Percentiles rank a stretch among this genome's conserved stretches.
These are phyloP conservation scores for Penicillium sp. DNA, from an alignment of 2,329 filamentous ascomycete genomes.

Conservation along the genomic window DNA sequence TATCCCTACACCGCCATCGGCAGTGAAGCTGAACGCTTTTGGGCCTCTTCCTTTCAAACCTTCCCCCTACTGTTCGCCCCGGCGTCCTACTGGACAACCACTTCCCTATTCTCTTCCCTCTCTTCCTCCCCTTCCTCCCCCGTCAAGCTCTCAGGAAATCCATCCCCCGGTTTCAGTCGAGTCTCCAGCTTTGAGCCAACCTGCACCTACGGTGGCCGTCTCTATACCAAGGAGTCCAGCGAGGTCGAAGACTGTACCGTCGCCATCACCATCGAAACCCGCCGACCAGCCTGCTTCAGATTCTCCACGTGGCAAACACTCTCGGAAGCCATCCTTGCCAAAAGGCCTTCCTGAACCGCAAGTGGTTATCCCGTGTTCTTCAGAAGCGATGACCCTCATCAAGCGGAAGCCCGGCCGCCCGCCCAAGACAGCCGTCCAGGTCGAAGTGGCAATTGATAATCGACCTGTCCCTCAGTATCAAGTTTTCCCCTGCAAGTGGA, in stretches of 20 bases:
- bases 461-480: constrained; percentile 26
- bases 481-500: constrained; percentile 62
- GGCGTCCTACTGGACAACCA: not conserved
- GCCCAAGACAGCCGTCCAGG: constrained; percentile 16
- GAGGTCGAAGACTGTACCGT: not conserved
- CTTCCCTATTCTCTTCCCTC: not conserved
- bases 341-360: constrained; percentile 2
- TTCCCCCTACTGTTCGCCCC: not conserved
- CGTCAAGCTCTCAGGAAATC: not conserved
- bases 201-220: too few species aligned
- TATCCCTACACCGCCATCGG: not conserved
- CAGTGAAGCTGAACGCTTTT: not conserved
- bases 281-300: not conserved
- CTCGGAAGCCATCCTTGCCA: constrained; percentile 1
- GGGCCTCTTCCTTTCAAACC: constrained; percentile 1
- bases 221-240: not conserved
- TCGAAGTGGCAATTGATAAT: constrained; percentile 25
- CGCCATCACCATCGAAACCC: not conserved
- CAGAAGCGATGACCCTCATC: constrained; percentile 13
- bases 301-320: not conserved
- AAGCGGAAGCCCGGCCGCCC: constrained; percentile 24
- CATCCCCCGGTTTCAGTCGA: not conserved
- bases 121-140: not conserved
- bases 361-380: constrained; percentile 18
- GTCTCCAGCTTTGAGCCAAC: not conserved